phyloP scores from a whole-genome alignment of 768 basidiomycete species.

The Pleurotus djamor region DNA sequence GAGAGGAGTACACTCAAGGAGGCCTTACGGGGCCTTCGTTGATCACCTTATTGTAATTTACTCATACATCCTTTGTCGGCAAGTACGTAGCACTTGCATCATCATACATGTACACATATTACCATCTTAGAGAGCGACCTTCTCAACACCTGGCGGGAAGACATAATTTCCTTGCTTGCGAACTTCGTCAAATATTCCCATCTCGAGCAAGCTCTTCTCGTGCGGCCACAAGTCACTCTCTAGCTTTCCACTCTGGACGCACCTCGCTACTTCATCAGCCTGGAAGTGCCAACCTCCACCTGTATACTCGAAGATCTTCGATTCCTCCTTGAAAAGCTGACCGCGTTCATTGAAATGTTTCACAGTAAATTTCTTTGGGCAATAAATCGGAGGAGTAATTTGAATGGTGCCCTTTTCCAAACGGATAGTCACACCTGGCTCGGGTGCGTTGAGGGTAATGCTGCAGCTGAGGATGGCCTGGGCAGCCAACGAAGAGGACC shows the following conservation, averaged over 20 bases:
- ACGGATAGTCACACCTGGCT: conserved; percentile 64
- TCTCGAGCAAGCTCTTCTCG: conserved; percentile 76
- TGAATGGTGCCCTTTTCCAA: conserved; percentile 72
- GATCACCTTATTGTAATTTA: not conserved
- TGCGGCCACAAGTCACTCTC: conserved; percentile 78
- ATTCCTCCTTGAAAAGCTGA: conserved; percentile 52
- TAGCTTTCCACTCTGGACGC: conserved; percentile 67
- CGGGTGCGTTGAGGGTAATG: conserved; percentile 46
- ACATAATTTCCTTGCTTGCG: conserved; percentile 14
- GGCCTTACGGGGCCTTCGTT: conserved; percentile 30
- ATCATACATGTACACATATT: not conserved
- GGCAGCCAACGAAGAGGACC: conserved; percentile 51
- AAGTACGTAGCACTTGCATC: not conserved
- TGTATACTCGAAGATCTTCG: conserved; percentile 50
- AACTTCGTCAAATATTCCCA: conserved; percentile 87
- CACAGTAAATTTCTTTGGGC: conserved; percentile 64
- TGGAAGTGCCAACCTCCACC: conserved; percentile 83
- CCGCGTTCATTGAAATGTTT: conserved; percentile 47
- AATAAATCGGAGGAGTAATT: conserved; percentile 64
- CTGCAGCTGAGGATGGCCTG: conserved; percentile 75
- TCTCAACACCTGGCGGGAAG: conserved; percentile 15
- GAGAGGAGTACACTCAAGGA: conserved; percentile 75
- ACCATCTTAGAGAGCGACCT: conserved; percentile 1
- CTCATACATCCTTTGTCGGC: no score
- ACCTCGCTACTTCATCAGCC: conserved; percentile 85